Evolutionary conservation across 495 filamentous ascomycete genomes (phyloP).

Genomic region (Xylaria palmicola): DNA sequence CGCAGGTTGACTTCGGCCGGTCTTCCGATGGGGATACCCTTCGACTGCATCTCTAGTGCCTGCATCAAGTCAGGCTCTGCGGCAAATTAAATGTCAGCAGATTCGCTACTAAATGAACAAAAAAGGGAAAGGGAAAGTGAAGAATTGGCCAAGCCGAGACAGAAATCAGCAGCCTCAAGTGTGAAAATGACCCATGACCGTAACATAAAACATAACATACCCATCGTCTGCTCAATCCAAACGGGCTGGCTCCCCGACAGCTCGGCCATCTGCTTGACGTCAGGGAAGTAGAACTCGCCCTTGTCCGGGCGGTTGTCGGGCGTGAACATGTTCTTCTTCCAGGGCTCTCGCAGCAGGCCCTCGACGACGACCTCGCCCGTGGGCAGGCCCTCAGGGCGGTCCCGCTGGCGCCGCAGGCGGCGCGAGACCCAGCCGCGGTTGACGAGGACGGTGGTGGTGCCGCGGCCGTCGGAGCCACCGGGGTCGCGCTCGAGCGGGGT

Average conservation of each 20-base stretch:
- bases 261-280: slow-evolving; percentile 89
- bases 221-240: slow-evolving; percentile 96
- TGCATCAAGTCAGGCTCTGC: slow-evolving; percentile 75
- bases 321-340: slow-evolving; percentile 97
- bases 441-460: slow-evolving; percentile 68
- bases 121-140: too few relatives aligned
- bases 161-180: not conserved
- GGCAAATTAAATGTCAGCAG: slow-evolving; percentile 12
- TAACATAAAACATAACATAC: slow-evolving; percentile 46
- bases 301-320: slow-evolving; percentile 80
- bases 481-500: slow-evolving; percentile 77
- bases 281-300: slow-evolving; percentile 91
- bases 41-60: slow-evolving; percentile 65
- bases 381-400: slow-evolving; percentile 59
- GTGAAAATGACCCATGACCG: not conserved
- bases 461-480: slow-evolving; percentile 12
- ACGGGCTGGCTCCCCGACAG: slow-evolving; percentile 81
- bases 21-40: slow-evolving; percentile 91
- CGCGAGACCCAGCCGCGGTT: slow-evolving; percentile 88
- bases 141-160: not conserved
- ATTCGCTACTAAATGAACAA: slow-evolving; percentile 11
- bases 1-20: slow-evolving; percentile 86
- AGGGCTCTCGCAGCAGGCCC: slow-evolving; percentile 83
- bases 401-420: slow-evolving; percentile 61
- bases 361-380: slow-evolving; percentile 70